Evolutionary conservation across 192 early-diverging fungal genomes (phyloP).

Genomic region (Gonapodya sp.): DNA sequence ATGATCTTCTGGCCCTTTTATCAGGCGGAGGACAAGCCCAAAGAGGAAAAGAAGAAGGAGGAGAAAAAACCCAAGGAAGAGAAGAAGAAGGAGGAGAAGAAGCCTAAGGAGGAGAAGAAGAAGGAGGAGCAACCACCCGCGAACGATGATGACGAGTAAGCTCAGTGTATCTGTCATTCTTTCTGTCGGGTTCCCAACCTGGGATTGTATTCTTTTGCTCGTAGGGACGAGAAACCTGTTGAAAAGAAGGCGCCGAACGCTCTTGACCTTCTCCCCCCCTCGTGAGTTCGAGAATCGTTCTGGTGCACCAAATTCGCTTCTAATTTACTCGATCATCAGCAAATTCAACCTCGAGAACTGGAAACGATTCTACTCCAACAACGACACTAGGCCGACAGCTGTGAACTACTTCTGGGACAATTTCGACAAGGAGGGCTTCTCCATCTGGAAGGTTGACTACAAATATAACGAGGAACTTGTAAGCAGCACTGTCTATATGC

Average conservation of each 20-base stretch:
- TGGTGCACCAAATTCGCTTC: constrained; percentile 3
- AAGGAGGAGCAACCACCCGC: constrained; percentile 47
- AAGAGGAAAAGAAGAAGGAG: constrained; percentile 20
- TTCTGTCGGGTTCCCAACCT: no score
- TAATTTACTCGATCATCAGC: no score
- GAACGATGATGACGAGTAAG: constrained; percentile 28
- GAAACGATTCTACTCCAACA: constrained; percentile 98
- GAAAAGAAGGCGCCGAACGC: constrained; percentile 67
- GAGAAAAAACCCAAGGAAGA: constrained; percentile 39
- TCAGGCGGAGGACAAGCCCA: not conserved
- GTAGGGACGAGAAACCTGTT: constrained; percentile 41
- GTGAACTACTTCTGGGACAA: constrained; percentile 92
- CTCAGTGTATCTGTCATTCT: no score
- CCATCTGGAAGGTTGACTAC: constrained; percentile 86
- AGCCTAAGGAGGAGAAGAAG: constrained; percentile 40
- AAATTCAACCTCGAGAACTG: constrained; percentile 79
- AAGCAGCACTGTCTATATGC: not conserved
- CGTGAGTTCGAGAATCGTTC: constrained; percentile 20
- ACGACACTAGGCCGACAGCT: constrained; percentile 75
- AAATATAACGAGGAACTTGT: constrained; percentile 88
- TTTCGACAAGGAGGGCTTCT: constrained; percentile 78
- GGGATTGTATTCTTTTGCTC: no score
- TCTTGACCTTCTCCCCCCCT: constrained; percentile 75
- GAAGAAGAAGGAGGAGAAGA: constrained; percentile 35
- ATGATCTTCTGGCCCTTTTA: not conserved